Base-by-base conservation (phyloP, 441 rosid genomes). In the Bruguiera hainesii region DNA sequence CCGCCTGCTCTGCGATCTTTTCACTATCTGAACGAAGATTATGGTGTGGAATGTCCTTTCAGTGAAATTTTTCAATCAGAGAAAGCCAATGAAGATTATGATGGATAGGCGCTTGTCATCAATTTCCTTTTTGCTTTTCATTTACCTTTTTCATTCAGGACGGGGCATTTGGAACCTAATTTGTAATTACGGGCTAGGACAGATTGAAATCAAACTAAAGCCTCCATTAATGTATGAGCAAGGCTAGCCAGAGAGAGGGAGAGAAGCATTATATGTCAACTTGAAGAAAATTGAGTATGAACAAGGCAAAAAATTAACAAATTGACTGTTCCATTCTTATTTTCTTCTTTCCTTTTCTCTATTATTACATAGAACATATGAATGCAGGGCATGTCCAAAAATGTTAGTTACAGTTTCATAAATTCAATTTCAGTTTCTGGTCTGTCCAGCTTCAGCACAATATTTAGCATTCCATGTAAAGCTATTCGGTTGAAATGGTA, bases 1-100 rank as follows among this genome's bases (percentile, higher is more conserved):
- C 60, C 55, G 3, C 29, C 20, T 30, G 19, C 63, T 20, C 19
- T 60, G 56, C 52, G 11, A 21, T 8, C 75, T 18, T 56, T 65
- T 28, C 73, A 71, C 28, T 63, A 31, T 11, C 50, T 64, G 65
- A 30, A 23, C 28, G 2, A 60, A 1, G 63, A 66, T 58, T 66
- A 72, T 56, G 70, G 64, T 21, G 18, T 64, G 71, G 79, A 62
- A 21, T 63, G 73, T 64, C 63, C 77, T 30, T 33, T 65, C n/a
- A 60, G 67, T 31, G 73, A 72, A 37, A 26, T 71, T 57, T 30
- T 78, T 33, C 51, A 62, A 23, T 11, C 69, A 0, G 33, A 50
- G 35, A 23, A 30, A 7, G 71, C 50, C 21, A 49, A 21, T 11
- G 53, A 60, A 42, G 48, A 42, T 69, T 56, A 46, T 21, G 26